Percentiles rank a stretch among this genome's conserved stretches.
Evolutionary conservation across 305 asterid species (phyloP).

Genomic region (Euphrasia arctica): DNA sequence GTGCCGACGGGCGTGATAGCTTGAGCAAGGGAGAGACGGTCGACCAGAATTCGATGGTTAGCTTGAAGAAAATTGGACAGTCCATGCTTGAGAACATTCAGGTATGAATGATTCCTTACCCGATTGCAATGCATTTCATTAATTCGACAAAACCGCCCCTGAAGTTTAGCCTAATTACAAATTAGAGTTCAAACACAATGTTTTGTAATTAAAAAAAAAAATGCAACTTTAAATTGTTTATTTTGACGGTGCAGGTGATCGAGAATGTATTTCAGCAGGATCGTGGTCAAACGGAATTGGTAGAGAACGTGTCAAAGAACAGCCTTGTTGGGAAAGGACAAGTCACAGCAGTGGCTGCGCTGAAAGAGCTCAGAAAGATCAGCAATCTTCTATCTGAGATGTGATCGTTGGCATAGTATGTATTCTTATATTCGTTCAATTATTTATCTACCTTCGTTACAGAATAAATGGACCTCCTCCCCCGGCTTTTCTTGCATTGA

Average conservation of each 20-base stretch:
- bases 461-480: slow-evolving; percentile 24
- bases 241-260: slow-evolving; percentile 47
- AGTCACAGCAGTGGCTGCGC: slow-evolving; percentile 77
- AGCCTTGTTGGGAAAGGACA: slow-evolving; percentile 69
- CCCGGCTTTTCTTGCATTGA: slow-evolving; percentile 23
- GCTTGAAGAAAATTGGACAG: slow-evolving; percentile 65
- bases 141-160: background rate
- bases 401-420: slow-evolving; percentile 35
- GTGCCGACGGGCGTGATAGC: slow-evolving; percentile 26
- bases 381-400: slow-evolving; percentile 79
- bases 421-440: slow-evolving; percentile 29
- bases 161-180: background rate
- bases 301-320: slow-evolving; percentile 49
- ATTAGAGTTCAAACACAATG: background rate
- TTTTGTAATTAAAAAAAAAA: background rate
- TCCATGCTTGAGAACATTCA: slow-evolving; percentile 82
- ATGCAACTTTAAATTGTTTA: slow-evolving; percentile 20
- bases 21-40: slow-evolving; percentile 50
- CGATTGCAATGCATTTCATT: background rate
- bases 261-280: slow-evolving; percentile 79
- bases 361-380: slow-evolving; percentile 78
- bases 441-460: slow-evolving; percentile 22
- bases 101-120: slow-evolving; percentile 33
- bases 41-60: slow-evolving; percentile 54
- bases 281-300: slow-evolving; percentile 39